Evolutionary conservation across 106 monocot genomes (phyloP).

Genomic region (Cymbidium sinense): DNA sequence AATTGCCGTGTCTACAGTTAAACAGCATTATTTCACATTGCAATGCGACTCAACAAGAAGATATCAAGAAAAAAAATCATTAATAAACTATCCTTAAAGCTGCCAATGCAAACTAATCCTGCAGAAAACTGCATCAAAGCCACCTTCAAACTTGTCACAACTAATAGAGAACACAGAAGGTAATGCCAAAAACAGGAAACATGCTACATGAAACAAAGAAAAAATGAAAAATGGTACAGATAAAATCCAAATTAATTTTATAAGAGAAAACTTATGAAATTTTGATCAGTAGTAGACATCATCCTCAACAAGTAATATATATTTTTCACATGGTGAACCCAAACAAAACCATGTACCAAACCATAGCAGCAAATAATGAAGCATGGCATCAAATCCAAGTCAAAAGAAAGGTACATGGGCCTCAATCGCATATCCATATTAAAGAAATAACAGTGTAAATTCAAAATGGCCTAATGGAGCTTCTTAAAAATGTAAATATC

Average conservation of each 20-base stretch:
- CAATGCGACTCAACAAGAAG: background rate
- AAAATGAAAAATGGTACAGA: background rate
- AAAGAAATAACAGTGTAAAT: background rate
- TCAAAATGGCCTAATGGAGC: background rate
- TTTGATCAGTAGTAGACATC: background rate
- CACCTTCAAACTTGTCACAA: background rate
- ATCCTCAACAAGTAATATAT: background rate
- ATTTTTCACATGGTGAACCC: background rate
- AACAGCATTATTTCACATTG: background rate
- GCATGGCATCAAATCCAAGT: background rate
- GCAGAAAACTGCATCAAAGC: conserved; percentile 1
- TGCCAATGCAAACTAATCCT: background rate
- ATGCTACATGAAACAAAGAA: background rate
- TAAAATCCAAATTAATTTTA: background rate
- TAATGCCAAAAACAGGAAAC: background rate
- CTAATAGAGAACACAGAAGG: background rate
- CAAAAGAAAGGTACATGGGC: background rate
- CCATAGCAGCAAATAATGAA: background rate
- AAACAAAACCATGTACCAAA: background rate
- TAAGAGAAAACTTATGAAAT: background rate
- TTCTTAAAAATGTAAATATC: background rate
- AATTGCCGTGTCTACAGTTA: background rate
- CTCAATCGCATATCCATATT: background rate
- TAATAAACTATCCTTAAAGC: background rate
- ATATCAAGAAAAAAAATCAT: background rate